phyloP scores from a whole-genome alignment of 495 filamentous ascomycete genomes.

The Bryoglossum gracile region DNA sequence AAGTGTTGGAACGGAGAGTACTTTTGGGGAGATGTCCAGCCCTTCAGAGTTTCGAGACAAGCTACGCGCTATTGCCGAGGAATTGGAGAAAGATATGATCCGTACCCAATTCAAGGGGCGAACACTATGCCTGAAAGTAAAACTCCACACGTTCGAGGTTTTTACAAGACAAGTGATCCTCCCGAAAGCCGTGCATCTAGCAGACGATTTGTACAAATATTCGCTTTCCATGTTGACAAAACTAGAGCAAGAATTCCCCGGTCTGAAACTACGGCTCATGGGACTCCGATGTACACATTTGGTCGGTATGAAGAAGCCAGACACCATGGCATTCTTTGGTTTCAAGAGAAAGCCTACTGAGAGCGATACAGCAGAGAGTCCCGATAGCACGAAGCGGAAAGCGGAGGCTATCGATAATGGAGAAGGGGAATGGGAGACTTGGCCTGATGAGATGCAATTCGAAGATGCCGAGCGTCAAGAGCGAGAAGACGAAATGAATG shows the following conservation, averaged over 20 bases:
- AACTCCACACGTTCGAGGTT: constrained; percentile 91
- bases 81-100: constrained; percentile 81
- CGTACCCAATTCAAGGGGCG: constrained; percentile 78
- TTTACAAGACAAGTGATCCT: constrained; percentile 71
- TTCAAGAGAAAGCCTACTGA: constrained; percentile 29
- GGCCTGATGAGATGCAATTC: constrained; percentile 58
- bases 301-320: constrained; percentile 69
- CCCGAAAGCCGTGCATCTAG: constrained; percentile 59
- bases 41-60: constrained; percentile 65
- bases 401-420: constrained; percentile 13
- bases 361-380: neutral
- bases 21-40: constrained; percentile 74
- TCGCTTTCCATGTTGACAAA: constrained; percentile 77
- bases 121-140: constrained; percentile 86
- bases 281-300: constrained; percentile 83
- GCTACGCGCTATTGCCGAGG: constrained; percentile 70
- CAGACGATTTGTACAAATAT: constrained; percentile 79
- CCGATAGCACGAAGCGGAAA: constrained; percentile 19
- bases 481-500: constrained; percentile 55
- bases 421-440: constrained; percentile 54
- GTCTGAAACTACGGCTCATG: constrained; percentile 78
- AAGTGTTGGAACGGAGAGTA: constrained; percentile 89
- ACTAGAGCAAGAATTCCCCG: constrained; percentile 77
- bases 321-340: constrained; percentile 75
- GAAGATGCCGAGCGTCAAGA: constrained; percentile 52